These are phyloP conservation scores for Aureobasidium sp. DNA, from an alignment of 2,329 filamentous ascomycete species.

Conservation along the genomic window DNA sequence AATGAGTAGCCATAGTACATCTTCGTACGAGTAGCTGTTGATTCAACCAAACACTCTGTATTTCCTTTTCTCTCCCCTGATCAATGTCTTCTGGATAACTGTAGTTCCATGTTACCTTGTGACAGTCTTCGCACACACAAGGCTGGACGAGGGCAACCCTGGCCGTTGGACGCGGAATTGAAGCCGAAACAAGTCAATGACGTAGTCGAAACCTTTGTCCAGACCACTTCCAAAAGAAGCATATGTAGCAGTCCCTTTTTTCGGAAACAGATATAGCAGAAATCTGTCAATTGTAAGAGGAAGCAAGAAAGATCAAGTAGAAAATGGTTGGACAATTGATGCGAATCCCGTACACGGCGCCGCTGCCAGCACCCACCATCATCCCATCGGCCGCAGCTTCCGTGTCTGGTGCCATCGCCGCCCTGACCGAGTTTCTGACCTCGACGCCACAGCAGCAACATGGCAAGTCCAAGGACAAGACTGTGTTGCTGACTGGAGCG, in stretches of 20 bases:
- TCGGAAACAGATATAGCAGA: not conserved
- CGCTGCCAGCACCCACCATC: constrained; percentile 65
- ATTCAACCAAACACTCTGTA: too few species aligned
- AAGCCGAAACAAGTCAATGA: constrained; percentile 4
- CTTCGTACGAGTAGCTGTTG: not conserved
- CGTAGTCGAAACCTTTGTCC: not conserved
- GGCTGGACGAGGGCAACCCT: not conserved
- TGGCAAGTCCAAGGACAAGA: constrained; percentile 45
- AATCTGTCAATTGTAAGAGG: not conserved
- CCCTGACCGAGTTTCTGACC: constrained; percentile 67
- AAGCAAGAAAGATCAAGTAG: not conserved
- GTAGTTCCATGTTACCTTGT: too few species aligned
- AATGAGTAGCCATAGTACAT: constrained; percentile 10
- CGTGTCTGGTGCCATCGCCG: constrained; percentile 62
- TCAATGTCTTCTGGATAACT: too few species aligned
- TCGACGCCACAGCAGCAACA: constrained; percentile 33
- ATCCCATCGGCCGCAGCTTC: constrained; percentile 64
- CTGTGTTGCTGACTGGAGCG: constrained; percentile 66
- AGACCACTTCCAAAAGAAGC: not conserved
- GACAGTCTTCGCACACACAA: too few species aligned
- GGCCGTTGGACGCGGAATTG: not conserved
- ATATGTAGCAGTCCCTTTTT: not conserved
- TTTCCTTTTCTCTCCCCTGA: not conserved
- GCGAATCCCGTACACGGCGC: constrained; percentile 83
- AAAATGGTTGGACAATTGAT: constrained; percentile 43